phyloP scores from a whole-genome alignment of 371 early-diverging fungal species.

The Rhizopus arrhizus region DNA sequence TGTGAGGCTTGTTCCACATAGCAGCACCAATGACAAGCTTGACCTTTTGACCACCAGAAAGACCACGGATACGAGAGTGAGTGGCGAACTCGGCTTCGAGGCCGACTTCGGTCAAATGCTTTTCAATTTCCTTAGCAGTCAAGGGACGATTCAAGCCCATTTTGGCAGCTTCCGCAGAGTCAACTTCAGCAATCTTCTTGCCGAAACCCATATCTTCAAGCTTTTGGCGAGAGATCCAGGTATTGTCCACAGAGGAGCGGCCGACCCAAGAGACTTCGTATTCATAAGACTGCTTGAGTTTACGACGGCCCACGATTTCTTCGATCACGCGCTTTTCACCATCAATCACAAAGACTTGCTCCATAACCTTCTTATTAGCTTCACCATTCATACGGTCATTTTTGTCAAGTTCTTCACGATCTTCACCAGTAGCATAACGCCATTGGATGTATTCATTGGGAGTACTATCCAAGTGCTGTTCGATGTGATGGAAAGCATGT shows the following conservation, averaged over 20 bases:
- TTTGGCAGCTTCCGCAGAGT: constrained; percentile 67
- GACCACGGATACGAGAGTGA: constrained; percentile 82
- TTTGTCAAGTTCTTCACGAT: constrained; percentile 76
- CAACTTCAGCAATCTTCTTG: constrained; percentile 67
- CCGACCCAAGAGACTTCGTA: constrained; percentile 70
- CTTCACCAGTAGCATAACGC: constrained; percentile 81
- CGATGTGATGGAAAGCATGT: constrained; percentile 87
- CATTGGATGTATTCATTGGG: constrained; percentile 86
- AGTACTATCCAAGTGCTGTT: constrained; percentile 78
- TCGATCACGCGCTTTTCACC: constrained; percentile 70
- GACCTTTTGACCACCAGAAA: constrained; percentile 93
- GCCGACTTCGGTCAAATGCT: constrained; percentile 72
- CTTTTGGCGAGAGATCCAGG: constrained; percentile 74
- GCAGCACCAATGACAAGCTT: constrained; percentile 86
- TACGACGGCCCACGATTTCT: constrained; percentile 65
- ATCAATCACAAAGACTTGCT: constrained; percentile 61
- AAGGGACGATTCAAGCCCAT: constrained; percentile 67
- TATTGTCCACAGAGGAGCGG: constrained; percentile 62
- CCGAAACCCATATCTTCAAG: constrained; percentile 70
- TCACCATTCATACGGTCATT: constrained; percentile 62
- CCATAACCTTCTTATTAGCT: constrained; percentile 67
- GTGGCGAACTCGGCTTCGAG: constrained; percentile 74
- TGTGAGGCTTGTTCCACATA: constrained; percentile 85
- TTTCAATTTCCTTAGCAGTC: constrained; percentile 68
- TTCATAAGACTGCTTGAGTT: constrained; percentile 70